Conservation (phyloP, 352 stramenopile genomes). For the Sclerospora graminicola region DNA sequence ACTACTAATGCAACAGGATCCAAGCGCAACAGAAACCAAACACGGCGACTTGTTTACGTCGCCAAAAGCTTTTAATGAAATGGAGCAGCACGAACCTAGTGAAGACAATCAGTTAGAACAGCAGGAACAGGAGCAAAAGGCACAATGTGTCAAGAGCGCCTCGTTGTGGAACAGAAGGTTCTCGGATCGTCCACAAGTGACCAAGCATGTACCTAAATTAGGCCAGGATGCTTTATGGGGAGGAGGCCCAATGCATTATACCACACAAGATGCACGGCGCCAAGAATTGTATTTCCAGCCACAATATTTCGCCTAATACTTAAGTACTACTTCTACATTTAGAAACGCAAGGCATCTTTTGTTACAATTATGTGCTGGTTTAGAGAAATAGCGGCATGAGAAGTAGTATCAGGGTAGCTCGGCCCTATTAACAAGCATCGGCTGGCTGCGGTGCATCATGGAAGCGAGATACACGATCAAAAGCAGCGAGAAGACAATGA, state of each 20-base stretch:
- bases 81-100: slow-evolving; percentile 2
- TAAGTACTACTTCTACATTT: too few species aligned
- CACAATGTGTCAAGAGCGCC: slow-evolving; percentile 1
- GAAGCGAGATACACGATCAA: slow-evolving; percentile 55
- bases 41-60: too few species aligned
- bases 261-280: slow-evolving; percentile 16
- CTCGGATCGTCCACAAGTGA: neutral
- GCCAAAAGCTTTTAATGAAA: slow-evolving; percentile 28
- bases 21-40: slow-evolving; percentile 10
- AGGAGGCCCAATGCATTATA: slow-evolving; percentile 14
- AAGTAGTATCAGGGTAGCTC: slow-evolving; percentile 7
- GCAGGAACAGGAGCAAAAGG: neutral
- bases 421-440: neutral
- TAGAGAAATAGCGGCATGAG: neutral
- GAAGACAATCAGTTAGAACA: slow-evolving; percentile 8
- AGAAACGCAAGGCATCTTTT: slow-evolving; percentile 25
- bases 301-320: slow-evolving; percentile 26
- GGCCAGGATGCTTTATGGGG: slow-evolving; percentile 33
- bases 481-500: slow-evolving; percentile 44
- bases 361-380: neutral
- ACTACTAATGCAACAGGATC: slow-evolving; percentile 16
- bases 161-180: slow-evolving; percentile 34
- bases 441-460: slow-evolving; percentile 17
- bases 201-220: slow-evolving; percentile 2
- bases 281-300: slow-evolving; percentile 20